These are phyloP conservation scores for Echites panduratus DNA, from an alignment of 257 asterid genomes.

Conservation along the genomic window DNA sequence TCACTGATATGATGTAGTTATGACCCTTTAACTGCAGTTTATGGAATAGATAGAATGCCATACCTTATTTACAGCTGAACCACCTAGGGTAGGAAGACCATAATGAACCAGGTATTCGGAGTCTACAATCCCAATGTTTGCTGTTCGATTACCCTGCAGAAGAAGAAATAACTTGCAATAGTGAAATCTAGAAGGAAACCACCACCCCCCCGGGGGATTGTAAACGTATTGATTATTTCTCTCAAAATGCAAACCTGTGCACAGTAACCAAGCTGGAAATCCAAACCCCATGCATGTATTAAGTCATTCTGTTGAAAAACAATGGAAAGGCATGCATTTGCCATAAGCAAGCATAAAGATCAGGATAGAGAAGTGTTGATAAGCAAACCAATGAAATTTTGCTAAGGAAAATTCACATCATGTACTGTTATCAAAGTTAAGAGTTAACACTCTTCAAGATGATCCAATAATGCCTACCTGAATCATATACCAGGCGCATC, in stretches of 20 bases:
- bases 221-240: neutral
- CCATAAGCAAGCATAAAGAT: neutral
- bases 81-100: constrained; percentile 70
- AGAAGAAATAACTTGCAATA: neutral
- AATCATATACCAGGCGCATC: constrained; percentile 69
- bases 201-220: too few species aligned
- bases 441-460: neutral
- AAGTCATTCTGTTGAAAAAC: constrained; percentile 49
- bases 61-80: constrained; percentile 36
- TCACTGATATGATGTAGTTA: neutral
- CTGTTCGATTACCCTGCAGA: constrained; percentile 51
- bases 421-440: too few species aligned
- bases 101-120: constrained; percentile 61
- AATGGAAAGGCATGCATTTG: neutral
- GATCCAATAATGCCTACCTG: constrained; percentile 38
- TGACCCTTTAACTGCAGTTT: neutral
- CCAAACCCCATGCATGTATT: constrained; percentile 71
- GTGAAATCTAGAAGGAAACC: neutral
- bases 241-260: constrained; percentile 41
- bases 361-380: neutral
- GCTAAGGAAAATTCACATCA: neutral
- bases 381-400: neutral
- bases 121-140: constrained; percentile 61
- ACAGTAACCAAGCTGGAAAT: constrained; percentile 70
- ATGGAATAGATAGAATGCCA: neutral